Evolutionary conservation across 2,329 filamentous ascomycete species (phyloP), one percentile per base, ranked within the genome.

Genomic region (Aureobasidium leucospermi): DNA sequence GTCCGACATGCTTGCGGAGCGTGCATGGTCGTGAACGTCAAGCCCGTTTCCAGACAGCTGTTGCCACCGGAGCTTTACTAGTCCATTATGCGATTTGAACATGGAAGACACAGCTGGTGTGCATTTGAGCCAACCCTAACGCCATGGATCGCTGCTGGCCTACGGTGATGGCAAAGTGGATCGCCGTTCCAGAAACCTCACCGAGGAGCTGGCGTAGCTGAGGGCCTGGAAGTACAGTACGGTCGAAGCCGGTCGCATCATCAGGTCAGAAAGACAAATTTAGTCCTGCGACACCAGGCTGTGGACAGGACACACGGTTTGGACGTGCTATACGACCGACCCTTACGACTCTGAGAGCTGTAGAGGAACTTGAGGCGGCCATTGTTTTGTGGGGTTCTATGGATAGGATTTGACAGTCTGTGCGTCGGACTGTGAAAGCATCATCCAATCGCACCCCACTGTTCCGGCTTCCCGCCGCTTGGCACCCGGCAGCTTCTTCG

Each of bases 21-120:
- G 19, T 46, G 52, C 41, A 57, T 57, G 52, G 31, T 41, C 55
- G 43, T 39, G 34, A 48, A 58, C 42, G 55, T 58, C 55, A 58
- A 48, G 55, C 31, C 55, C 23, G n/a, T 15, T 48, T 19, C 42
- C 55, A 58, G 43, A 47, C 34, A 58, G 29, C 9, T 47, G 42
- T 58, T 43, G 55, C 55, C 43, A 58, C 43, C 55, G 55, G 55
- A 58, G 32, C 42, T 58, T 48, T 48, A 41, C 55, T 58, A 58
- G 55, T 58, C 42, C 55, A 48, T 58, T 58, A 58, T 58, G 55
- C 43, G 55, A 58, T 58, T 56, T 48, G 23, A 32, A 41, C 42
- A 48, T 56, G 31, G 41, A 38, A 36, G 16, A 56, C 23, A 45
- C 52, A 56, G 31, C 43, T 39, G 16, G 43, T 16, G 43, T 58